Evolutionary conservation across 2,329 filamentous ascomycete genomes (phyloP).

Genomic region (Dothidotthia symphoricarpi): DNA sequence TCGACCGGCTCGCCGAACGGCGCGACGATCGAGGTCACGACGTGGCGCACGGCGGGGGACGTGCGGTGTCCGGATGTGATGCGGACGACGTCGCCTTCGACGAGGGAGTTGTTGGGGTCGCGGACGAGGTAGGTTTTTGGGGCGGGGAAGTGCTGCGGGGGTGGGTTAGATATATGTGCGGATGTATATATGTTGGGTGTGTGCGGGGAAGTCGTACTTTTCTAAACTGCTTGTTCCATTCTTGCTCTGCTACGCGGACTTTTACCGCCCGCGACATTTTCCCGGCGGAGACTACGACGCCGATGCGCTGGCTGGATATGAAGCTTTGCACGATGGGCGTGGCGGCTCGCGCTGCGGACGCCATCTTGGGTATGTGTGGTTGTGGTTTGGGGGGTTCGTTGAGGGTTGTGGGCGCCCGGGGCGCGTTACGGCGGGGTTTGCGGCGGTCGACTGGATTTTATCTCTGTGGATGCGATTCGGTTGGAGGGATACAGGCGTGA

Average conservation of each 20-base stretch:
- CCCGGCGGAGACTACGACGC: slow-evolving; percentile 74
- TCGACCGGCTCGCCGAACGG: slow-evolving; percentile 65
- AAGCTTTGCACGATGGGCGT: slow-evolving; percentile 27
- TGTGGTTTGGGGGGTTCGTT: slow-evolving; percentile 11
- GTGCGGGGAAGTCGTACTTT: slow-evolving; percentile 57
- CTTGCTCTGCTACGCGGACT: slow-evolving; percentile 67
- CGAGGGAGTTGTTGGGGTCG: slow-evolving; percentile 72
- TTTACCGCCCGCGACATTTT: slow-evolving; percentile 78
- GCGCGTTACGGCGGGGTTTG: slow-evolving; percentile 7
- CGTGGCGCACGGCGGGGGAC: slow-evolving; percentile 67
- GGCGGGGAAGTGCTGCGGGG: slow-evolving; percentile 61
- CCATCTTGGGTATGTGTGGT: slow-evolving; percentile 18
- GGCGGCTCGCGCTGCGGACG: slow-evolving; percentile 19
- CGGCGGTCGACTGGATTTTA: neutral
- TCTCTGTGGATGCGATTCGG: slow-evolving; percentile 20
- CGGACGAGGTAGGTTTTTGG: slow-evolving; percentile 69
- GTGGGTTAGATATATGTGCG: too few relatives aligned
- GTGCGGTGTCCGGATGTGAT: slow-evolving; percentile 66
- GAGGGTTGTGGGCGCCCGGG: slow-evolving; percentile 8
- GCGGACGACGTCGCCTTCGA: slow-evolving; percentile 71
- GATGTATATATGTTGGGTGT: too few relatives aligned
- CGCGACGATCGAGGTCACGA: slow-evolving; percentile 72
- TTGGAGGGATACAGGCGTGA: neutral
- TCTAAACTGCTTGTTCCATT: slow-evolving; percentile 70
- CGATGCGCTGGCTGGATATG: slow-evolving; percentile 42